Percentiles rank a stretch among this genome's conserved stretches.
phyloP scores from a whole-genome alignment of 163 green algal species.

The Chlorella variabilis region DNA sequence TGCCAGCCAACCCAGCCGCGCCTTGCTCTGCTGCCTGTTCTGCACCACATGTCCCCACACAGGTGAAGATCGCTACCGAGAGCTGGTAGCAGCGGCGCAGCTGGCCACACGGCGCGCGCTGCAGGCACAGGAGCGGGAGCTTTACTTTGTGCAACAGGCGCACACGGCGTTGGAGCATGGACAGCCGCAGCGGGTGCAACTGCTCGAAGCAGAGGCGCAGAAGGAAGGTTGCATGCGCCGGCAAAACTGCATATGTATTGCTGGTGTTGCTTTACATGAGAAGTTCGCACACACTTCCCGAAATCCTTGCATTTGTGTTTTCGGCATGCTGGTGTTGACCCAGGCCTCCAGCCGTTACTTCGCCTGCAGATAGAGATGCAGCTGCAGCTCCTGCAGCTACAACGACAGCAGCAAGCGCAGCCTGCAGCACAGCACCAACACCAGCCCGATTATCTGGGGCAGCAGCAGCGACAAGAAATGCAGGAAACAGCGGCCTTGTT shows the following conservation, averaged over 20 bases:
- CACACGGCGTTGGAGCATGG: conserved; percentile 19
- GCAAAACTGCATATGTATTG: too few relatives aligned
- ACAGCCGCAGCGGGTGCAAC: neutral
- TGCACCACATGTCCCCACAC: neutral
- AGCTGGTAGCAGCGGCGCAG: conserved; percentile 25
- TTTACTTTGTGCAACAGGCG: neutral
- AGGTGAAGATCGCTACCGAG: neutral
- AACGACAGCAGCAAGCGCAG: conserved; percentile 4
- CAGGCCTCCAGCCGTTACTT: neutral
- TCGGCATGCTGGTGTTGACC: too few relatives aligned
- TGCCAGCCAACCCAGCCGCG: neutral
- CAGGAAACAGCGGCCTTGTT: neutral
- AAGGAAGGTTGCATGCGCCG: neutral
- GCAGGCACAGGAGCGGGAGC: neutral
- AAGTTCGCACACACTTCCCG: neutral
- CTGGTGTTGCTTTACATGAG: too few relatives aligned
- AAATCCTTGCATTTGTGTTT: neutral
- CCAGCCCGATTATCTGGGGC: too few relatives aligned
- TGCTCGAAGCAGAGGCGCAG: neutral
- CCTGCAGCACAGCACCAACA: neutral
- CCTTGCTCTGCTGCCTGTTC: neutral
- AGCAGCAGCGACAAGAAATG: neutral
- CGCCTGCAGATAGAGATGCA: conserved; percentile 11
- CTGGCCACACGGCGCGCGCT: conserved; percentile 7
- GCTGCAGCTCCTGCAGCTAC: conserved; percentile 9